phyloP scores from a whole-genome alignment of 345 rosid genomes.

The Hirschfeldia incana region DNA sequence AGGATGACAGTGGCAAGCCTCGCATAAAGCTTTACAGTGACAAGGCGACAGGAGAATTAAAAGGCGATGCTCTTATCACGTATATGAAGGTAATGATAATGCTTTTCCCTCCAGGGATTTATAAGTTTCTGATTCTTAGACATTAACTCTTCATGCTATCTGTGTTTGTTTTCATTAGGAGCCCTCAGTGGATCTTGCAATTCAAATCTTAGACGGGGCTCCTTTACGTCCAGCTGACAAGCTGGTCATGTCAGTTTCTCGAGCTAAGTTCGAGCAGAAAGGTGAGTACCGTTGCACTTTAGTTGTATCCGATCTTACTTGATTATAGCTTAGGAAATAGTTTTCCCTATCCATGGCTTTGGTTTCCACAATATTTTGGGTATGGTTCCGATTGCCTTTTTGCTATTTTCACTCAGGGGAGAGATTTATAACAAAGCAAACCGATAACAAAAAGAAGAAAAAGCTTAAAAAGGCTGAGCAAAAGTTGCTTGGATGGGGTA shows the following conservation, averaged over 20 bases:
- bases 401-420: slow-evolving; percentile 63
- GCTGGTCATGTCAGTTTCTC: slow-evolving; percentile 74
- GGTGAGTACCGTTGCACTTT: slow-evolving; percentile 46
- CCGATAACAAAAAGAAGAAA: slow-evolving; percentile 84
- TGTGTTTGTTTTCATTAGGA: slow-evolving; percentile 52
- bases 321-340: background rate
- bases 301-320: slow-evolving; percentile 7
- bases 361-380: background rate
- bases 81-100: slow-evolving; percentile 68
- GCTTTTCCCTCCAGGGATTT: slow-evolving; percentile 29
- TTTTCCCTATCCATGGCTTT: slow-evolving; percentile 21
- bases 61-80: slow-evolving; percentile 95
- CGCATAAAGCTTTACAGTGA: slow-evolving; percentile 89
- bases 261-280: slow-evolving; percentile 92
- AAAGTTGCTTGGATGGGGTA: slow-evolving; percentile 97
- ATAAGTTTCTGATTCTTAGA: slow-evolving; percentile 1
- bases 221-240: slow-evolving; percentile 85
- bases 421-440: slow-evolving; percentile 70
- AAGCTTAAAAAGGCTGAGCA: slow-evolving; percentile 90
- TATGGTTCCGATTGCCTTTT: slow-evolving; percentile 15
- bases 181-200: slow-evolving; percentile 92
- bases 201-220: slow-evolving; percentile 87
- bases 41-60: slow-evolving; percentile 81
- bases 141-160: slow-evolving; percentile 9
- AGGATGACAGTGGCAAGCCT: slow-evolving; percentile 92